phyloP scores from a whole-genome alignment of 495 filamentous ascomycete species.

The Peziza echinospora region DNA sequence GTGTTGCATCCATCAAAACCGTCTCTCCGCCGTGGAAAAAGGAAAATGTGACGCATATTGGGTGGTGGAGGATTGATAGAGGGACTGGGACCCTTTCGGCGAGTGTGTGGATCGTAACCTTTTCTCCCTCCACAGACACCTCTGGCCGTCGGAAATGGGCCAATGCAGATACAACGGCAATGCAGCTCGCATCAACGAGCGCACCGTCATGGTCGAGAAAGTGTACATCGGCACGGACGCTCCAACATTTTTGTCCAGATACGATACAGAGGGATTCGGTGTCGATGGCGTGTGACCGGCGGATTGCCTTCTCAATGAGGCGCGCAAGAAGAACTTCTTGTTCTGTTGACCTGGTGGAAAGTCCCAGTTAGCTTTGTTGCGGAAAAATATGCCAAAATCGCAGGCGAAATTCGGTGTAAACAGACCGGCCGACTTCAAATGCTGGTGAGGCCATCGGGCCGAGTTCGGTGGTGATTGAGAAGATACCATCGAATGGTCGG shows the following conservation, averaged over 20 bases:
- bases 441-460: slow-evolving; percentile 79
- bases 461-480: slow-evolving; percentile 75
- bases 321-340: slow-evolving; percentile 66
- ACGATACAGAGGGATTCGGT: slow-evolving; percentile 89
- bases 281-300: slow-evolving; percentile 73
- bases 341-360: slow-evolving; percentile 36
- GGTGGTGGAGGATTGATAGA: slow-evolving; percentile 70
- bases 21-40: slow-evolving; percentile 46
- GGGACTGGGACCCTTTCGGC: slow-evolving; percentile 79
- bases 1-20: slow-evolving; percentile 47
- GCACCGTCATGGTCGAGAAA: slow-evolving; percentile 75
- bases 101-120: slow-evolving; percentile 55
- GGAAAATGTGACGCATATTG: slow-evolving; percentile 67
- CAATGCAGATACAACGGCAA: slow-evolving; percentile 67
- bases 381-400: slow-evolving; percentile 6
- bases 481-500: slow-evolving; percentile 83
- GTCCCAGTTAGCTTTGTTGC: slow-evolving; percentile 12
- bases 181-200: slow-evolving; percentile 62
- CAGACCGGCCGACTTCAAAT: slow-evolving; percentile 65
- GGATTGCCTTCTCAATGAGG: slow-evolving; percentile 77
- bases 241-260: slow-evolving; percentile 76
- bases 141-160: slow-evolving; percentile 80
- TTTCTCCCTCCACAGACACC: slow-evolving; percentile 58
- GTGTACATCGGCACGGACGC: slow-evolving; percentile 71
- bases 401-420: background rate